These are phyloP conservation scores for Xylaria sp. DNA, from an alignment of 2,329 filamentous ascomycete genomes.

Conservation along the genomic window DNA sequence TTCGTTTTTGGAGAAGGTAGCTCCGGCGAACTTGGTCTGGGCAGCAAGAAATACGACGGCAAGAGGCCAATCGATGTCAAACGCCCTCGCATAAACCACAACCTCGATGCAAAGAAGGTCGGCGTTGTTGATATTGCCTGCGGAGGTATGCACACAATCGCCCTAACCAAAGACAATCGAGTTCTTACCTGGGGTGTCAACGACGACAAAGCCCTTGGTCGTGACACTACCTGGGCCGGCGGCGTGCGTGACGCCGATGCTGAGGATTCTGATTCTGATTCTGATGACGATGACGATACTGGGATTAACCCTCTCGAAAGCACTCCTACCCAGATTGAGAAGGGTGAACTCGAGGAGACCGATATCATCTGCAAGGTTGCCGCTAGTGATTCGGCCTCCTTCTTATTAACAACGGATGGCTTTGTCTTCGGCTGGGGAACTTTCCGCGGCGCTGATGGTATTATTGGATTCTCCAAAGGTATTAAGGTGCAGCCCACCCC, in stretches of 20 bases:
- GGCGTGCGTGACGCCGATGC: conserved; percentile 67
- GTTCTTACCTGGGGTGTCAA: conserved; percentile 85
- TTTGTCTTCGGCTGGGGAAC: conserved; percentile 76
- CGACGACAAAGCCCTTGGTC: conserved; percentile 77
- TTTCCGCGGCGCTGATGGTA: conserved; percentile 68
- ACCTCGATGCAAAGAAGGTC: conserved; percentile 63
- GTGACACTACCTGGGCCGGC: conserved; percentile 73
- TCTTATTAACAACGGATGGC: conserved; percentile 71
- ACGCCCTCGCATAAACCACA: conserved; percentile 72
- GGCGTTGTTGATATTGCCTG: conserved; percentile 72
- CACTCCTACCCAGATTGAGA: conserved; percentile 70
- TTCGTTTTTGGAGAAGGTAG: conserved; percentile 70
- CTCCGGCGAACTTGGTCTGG: conserved; percentile 74
- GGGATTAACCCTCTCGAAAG: conserved; percentile 78
- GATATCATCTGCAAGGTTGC: conserved; percentile 70
- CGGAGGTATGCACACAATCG: conserved; percentile 76
- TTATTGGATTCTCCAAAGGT: conserved; percentile 70
- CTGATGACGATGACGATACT: conserved; percentile 67
- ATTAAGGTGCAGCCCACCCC: conserved; percentile 60
- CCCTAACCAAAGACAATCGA: conserved; percentile 75
- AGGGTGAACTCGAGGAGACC: conserved; percentile 67
- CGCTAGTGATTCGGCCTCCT: conserved; percentile 71
- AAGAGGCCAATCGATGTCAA: conserved; percentile 70
- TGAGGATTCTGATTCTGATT: conserved; percentile 46
- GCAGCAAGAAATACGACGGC: conserved; percentile 64